A percentile compares a stretch with the other conserved stretches of the same genome.
These are phyloP conservation scores for Diaporthe helianthi DNA, from an alignment of 2,329 filamentous ascomycete genomes.

Conservation along the genomic window DNA sequence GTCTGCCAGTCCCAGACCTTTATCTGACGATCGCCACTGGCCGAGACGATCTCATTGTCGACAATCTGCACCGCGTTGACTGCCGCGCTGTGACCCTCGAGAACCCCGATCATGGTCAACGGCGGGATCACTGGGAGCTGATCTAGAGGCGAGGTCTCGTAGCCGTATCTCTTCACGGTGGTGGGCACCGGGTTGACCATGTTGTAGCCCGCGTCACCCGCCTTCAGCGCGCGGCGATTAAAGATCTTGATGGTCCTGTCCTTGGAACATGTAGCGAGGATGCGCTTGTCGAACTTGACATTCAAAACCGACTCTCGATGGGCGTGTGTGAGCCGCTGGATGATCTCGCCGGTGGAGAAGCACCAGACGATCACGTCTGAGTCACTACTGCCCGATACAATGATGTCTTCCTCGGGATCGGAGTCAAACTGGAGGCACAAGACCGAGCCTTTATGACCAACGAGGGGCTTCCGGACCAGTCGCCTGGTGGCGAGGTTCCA, in stretches of 20 bases:
- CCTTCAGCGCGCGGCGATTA: constrained; percentile 75
- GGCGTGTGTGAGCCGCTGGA: constrained; percentile 78
- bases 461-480: constrained; percentile 75
- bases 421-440: constrained; percentile 95
- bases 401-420: constrained; percentile 82
- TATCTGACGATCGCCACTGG: constrained; percentile 90
- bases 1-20: constrained; percentile 93
- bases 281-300: constrained; percentile 87
- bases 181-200: constrained; percentile 60
- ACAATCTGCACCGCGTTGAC: constrained; percentile 96
- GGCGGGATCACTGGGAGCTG: constrained; percentile 64
- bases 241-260: constrained; percentile 97
- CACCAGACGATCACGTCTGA: constrained; percentile 89
- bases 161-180: constrained; percentile 62
- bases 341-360: constrained; percentile 86
- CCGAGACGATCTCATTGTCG: constrained; percentile 87
- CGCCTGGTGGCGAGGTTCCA: constrained; percentile 88
- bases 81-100: constrained; percentile 87
- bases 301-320: constrained; percentile 94
- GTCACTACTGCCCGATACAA: constrained; percentile 96
- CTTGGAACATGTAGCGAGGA: constrained; percentile 95
- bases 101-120: constrained; percentile 77
- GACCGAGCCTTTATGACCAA: constrained; percentile 84
- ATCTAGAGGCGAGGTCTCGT: constrained; percentile 52
- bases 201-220: constrained; percentile 64